Conservation (phyloP, 2,329 filamentous ascomycete species). For the Colletotrichum costaricense region DNA sequence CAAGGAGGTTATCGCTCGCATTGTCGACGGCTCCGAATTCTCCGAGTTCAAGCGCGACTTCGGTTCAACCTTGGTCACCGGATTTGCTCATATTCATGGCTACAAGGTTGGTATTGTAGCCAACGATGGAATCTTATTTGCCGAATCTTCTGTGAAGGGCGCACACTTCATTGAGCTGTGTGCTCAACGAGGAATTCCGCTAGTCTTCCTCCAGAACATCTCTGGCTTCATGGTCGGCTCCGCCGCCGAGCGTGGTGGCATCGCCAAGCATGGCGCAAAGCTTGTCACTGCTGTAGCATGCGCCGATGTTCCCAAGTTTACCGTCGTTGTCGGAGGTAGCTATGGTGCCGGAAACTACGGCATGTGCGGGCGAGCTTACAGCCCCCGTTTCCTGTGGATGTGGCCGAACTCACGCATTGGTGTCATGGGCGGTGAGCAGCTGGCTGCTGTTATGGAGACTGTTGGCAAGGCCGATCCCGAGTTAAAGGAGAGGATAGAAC, state of each 20-base stretch:
- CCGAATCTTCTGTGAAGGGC: conserved; percentile 88
- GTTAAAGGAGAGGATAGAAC: conserved; percentile 86
- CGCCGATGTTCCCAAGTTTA: conserved; percentile 95
- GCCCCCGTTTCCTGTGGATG: conserved; percentile 92
- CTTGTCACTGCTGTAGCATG: conserved; percentile 95
- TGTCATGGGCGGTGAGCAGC: conserved; percentile 95
- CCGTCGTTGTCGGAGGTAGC: conserved; percentile 92
- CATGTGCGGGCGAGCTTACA: conserved; percentile 96
- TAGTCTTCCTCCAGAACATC: conserved; percentile 97
- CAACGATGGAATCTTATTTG: conserved; percentile 96
- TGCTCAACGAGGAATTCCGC: conserved; percentile 86
- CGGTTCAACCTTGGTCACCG: conserved; percentile 88
- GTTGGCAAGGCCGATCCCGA: conserved; percentile 87
- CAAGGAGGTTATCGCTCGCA: conserved; percentile 90
- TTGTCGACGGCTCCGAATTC: conserved; percentile 91
- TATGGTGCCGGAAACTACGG: conserved; percentile 98
- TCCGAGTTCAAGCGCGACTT: conserved; percentile 95
- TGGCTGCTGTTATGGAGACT: conserved; percentile 93
- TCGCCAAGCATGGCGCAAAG: conserved; percentile 98
- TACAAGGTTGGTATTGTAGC: conserved; percentile 93
- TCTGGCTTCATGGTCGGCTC: conserved; percentile 97
- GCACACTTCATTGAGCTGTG: conserved; percentile 98
- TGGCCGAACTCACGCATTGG: conserved; percentile 98
- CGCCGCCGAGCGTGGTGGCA: conserved; percentile 92
- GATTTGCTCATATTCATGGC: conserved; percentile 90